These are phyloP conservation scores for Fusarium devonianum DNA, from an alignment of 2,329 filamentous ascomycete species.

Conservation along the genomic window DNA sequence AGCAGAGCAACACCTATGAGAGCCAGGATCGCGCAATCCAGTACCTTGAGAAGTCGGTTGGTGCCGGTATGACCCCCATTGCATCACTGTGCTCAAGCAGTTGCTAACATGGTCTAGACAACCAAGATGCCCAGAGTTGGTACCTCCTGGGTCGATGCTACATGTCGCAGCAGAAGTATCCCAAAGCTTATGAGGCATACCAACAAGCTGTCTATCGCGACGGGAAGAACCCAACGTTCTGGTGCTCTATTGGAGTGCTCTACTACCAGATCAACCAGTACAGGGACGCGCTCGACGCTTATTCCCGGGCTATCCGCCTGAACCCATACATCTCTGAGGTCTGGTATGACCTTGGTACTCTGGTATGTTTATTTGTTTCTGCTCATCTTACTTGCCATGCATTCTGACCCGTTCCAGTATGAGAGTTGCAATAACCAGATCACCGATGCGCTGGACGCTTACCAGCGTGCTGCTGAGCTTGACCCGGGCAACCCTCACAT, in stretches of 20 bases:
- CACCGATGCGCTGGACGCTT: constrained; percentile 92
- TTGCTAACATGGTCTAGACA: constrained; percentile 65
- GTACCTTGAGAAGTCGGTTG: constrained; percentile 95
- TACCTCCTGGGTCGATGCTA: constrained; percentile 97
- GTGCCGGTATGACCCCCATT: constrained; percentile 70
- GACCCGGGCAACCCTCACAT: constrained; percentile 95
- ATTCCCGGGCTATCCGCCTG: constrained; percentile 92
- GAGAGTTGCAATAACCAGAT: constrained; percentile 99
- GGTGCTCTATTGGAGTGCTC: constrained; percentile 98
- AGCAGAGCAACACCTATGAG: constrained; percentile 88
- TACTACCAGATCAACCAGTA: constrained; percentile 99
- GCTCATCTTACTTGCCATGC: neutral
- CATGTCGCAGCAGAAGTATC: constrained; percentile 99
- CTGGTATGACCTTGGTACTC: constrained; percentile 96
- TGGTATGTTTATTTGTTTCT: constrained; percentile 66
- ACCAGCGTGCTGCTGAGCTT: constrained; percentile 91
- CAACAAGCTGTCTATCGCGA: constrained; percentile 99
- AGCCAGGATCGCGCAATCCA: constrained; percentile 97
- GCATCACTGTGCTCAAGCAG: neutral
- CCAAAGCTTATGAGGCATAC: constrained; percentile 97
- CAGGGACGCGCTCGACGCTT: constrained; percentile 94
- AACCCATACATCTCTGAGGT: constrained; percentile 99
- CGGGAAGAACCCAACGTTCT: constrained; percentile 96
- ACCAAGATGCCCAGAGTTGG: constrained; percentile 97
- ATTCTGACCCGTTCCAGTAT: constrained; percentile 67